phyloP scores from a whole-genome alignment of 2,329 filamentous ascomycete genomes.

The Fusarium torulosum region DNA sequence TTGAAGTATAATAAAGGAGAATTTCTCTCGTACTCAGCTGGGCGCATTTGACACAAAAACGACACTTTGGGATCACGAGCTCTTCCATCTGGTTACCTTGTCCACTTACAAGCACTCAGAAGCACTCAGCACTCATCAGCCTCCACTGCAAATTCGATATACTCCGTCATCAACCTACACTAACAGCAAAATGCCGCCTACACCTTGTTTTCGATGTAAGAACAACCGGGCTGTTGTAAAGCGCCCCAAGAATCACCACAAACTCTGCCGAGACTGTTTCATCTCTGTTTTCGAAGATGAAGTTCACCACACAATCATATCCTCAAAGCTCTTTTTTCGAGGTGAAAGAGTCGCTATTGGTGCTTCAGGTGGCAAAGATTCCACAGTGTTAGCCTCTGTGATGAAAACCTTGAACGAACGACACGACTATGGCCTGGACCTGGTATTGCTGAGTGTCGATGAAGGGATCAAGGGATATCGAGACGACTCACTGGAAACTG shows the following conservation, averaged over 20 bases:
- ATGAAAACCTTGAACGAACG: conserved; percentile 94
- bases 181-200: conserved; percentile 75
- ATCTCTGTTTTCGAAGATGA: conserved; percentile 89
- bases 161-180: conserved; percentile 6
- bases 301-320: conserved; percentile 90
- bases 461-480: conserved; percentile 98
- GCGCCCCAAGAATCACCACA: conserved; percentile 93
- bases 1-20: neutral
- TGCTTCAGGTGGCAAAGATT: conserved; percentile 97
- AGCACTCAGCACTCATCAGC: too few species aligned
- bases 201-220: conserved; percentile 80
- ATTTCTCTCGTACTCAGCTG: neutral
- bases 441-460: conserved; percentile 91
- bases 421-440: conserved; percentile 85
- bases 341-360: conserved; percentile 94
- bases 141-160: conserved; percentile 4
- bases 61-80: neutral
- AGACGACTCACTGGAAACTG: conserved; percentile 95
- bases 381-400: conserved; percentile 93
- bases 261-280: conserved; percentile 92
- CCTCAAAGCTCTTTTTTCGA: conserved; percentile 81
- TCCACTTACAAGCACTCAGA: neutral
- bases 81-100: too few species aligned
- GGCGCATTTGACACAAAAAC: neutral
- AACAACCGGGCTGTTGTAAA: conserved; percentile 86